Base-by-base conservation (phyloP, 2,329 filamentous ascomycete genomes). In the Colletotrichum sp. region DNA sequence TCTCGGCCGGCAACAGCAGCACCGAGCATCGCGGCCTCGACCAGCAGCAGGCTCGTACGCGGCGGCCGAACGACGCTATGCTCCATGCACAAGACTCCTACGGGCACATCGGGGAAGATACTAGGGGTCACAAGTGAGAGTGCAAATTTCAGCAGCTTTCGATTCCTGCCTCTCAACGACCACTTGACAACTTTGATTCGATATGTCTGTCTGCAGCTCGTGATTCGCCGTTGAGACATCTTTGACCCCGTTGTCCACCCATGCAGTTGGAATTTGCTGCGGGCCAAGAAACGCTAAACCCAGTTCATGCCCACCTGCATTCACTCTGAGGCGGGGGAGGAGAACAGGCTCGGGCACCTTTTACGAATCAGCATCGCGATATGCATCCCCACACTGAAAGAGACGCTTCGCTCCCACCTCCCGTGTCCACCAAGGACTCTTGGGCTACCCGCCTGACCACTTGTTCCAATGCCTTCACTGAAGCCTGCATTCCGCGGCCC, bases 231-330 rank as follows among this genome's bases (percentile, higher is more conserved):
- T 63, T 16, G 36, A 55, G 8, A 59, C 49, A 64, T n/a, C 30
- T 52, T 60, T 59, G 66, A 68, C 30, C 30, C 57, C 32, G 26
- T 59, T 39, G 72, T 72, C 64, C n/a, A 62, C 71, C 68, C 68
- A 71, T 65, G 72, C 68, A 68, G 72, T 75, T 72, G 69, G 63
- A 67, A 39, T 55, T 52, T 26, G 55, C 49, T 68, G 69, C 70
- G 57, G 32, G 73, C 70, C 69, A 76, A 76, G 64, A 68, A 59
- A 44, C 24, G 57, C 73, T 73, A 76, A 67, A 64, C 73, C 73
- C 32, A 59, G 67, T 76, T 55, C 12, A 44, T 59, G n/a, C 57
- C 44, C n/a, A 59, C 69, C 73, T 52, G 70, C 73, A 65, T 73
- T 32, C 18, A 36, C 24, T 68, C 34, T 59, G 69, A 44, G 73